phyloP scores from a whole-genome alignment of 2,329 filamentous ascomycete genomes.

The Dactylellina haptotyla region DNA sequence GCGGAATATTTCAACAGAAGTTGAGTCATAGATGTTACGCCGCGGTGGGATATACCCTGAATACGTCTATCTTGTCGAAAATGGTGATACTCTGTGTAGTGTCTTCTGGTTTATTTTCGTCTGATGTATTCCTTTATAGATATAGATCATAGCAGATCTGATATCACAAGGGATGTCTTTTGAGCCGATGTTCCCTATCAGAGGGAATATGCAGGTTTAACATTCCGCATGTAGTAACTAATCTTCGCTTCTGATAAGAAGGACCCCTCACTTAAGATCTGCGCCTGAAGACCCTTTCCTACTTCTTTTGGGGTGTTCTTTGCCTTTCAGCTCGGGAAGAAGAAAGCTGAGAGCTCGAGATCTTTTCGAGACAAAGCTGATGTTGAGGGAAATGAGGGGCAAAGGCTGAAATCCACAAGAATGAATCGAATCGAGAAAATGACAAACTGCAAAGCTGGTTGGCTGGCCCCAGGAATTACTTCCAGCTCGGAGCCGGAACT shows the following conservation, averaged over 20 bases:
- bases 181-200: background rate
- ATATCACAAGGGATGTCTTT: conserved; percentile 1
- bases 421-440: background rate
- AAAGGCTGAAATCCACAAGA: background rate
- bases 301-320: background rate
- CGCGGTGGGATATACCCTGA: too few relatives aligned
- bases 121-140: background rate
- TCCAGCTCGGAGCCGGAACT: conserved; percentile 2
- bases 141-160: background rate
- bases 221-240: background rate
- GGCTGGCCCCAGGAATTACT: conserved; percentile 6
- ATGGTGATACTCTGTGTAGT: too few relatives aligned
- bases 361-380: background rate
- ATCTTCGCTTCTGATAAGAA: background rate
- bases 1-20: too few relatives aligned
- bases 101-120: background rate
- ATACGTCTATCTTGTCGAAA: too few relatives aligned
- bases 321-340: background rate
- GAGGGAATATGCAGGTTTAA: background rate
- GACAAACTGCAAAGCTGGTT: conserved; percentile 28
- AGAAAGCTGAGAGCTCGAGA: background rate
- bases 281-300: background rate
- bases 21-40: conserved; percentile 24
- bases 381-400: background rate
- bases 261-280: conserved; percentile 7